Base-by-base conservation (phyloP, 2,329 filamentous ascomycete genomes). In the Cladosporium sp. region DNA sequence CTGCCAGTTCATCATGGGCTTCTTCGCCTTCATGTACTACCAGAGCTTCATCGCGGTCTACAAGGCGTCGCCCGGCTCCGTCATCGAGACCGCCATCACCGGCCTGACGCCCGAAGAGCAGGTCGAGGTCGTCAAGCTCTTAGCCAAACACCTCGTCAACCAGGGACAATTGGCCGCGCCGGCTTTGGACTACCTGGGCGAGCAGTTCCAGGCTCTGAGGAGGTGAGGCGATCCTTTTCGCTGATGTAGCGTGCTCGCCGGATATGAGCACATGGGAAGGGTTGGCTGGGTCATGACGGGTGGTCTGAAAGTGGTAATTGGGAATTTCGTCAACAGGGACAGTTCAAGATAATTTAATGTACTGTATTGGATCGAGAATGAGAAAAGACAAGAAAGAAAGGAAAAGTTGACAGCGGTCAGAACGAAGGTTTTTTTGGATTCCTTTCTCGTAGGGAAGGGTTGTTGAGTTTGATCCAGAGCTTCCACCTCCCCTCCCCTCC, bases 1-100 rank as follows among this genome's bases (percentile, higher is more conserved):
- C 68, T 99, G 93, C 70, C 93, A 99, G 68, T 99, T 99, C 74
- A 97, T 97, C 75, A 99, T 99, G 93, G 93, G 93, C 7, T 93
- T 96, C 72, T 97, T 99, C 64, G 83, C 92, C 13, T 97, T 90
- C 75, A 91, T 99, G 80, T 99, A 99, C 74, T 99, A 95, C 73
- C 91, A 96, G 69, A 62, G 88, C 64, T 99, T 99, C 69, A 92
- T 99, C 64, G 91, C 91, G 3, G 79, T 89, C 6, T 84, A 96
- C 76, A 89, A 92, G 70, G 84, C 87, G 34, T 89, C 79, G 51
- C 85, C 96, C 17, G 93, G 92, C 17, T 83, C 83, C 49, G 87
- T 99, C 30, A 87, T 99, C 60, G 92, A 99, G 74, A 82, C 84
- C 11, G 92, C 89, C 44, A 95, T 99, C 59, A 95, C 85, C 5